Conservation (phyloP, 305 asterid genomes). For the Fraxinus albicans region DNA sequence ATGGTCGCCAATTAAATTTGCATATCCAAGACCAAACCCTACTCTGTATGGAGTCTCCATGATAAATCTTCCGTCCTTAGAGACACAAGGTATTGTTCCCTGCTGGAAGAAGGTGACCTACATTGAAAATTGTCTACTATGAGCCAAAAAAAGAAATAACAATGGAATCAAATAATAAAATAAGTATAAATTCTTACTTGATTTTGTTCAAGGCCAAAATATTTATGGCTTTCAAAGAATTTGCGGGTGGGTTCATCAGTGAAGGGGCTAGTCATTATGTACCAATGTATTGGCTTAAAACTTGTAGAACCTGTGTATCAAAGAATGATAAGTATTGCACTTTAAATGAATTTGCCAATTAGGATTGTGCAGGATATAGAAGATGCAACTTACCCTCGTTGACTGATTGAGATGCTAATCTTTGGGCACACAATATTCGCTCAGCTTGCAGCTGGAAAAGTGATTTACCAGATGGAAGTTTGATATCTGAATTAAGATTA, state of each 20-base stretch:
- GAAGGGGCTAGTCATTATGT: constrained; percentile 99
- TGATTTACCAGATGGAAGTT: constrained; percentile 98
- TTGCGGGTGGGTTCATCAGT: constrained; percentile 87
- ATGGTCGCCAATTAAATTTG: constrained; percentile 1
- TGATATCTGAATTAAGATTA: constrained; percentile 61
- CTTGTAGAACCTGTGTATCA: constrained; percentile 51
- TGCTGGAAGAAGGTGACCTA: constrained; percentile 98
- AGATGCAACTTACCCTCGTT: constrained; percentile 61
- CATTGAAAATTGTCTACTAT: constrained; percentile 23
- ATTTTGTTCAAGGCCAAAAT: constrained; percentile 93
- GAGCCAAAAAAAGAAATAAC: constrained; percentile 22
- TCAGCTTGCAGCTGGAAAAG: constrained; percentile 99
- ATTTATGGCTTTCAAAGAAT: constrained; percentile 83
- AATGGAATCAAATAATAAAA: constrained; percentile 18
- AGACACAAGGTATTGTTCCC: constrained; percentile 95
- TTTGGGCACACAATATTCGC: constrained; percentile 82
- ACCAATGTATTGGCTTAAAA: constrained; percentile 74
- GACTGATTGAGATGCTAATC: constrained; percentile 74
- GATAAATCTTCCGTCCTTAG: constrained; percentile 87
- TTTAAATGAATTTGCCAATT: constrained; percentile 13
- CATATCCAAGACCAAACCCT: constrained; percentile 33
- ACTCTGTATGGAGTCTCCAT: constrained; percentile 94
- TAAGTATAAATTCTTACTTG: constrained; percentile 52
- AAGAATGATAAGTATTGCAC: constrained; percentile 27
- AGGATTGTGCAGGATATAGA: constrained; percentile 12